These are phyloP conservation scores for Nakaseomyces delphensis DNA, from an alignment of 1,139 yeast species.

Conservation along the genomic window DNA sequence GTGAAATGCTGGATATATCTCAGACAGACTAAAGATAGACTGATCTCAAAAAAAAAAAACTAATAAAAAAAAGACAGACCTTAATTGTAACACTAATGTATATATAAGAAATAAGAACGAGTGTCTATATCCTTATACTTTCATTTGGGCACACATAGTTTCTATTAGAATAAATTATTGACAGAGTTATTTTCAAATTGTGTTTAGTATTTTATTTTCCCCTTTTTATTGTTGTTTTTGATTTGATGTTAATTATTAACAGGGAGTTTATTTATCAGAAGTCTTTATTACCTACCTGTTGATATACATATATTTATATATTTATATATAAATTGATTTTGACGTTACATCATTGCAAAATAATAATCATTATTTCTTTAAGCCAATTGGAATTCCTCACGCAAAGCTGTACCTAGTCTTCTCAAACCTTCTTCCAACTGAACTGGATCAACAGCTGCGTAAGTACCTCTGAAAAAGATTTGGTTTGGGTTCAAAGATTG, in stretches of 20 bases:
- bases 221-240: too few species aligned
- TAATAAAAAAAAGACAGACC: too few species aligned
- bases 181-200: too few species aligned
- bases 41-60: too few species aligned
- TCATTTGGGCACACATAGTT: too few species aligned
- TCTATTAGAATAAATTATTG: too few species aligned
- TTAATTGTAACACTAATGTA: neutral
- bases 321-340: neutral
- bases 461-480: constrained; percentile 56
- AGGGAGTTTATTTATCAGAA: neutral
- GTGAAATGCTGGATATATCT: constrained; percentile 53
- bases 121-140: neutral
- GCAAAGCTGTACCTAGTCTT: constrained; percentile 48
- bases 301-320: too few species aligned
- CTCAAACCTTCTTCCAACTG: constrained; percentile 44
- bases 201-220: too few species aligned
- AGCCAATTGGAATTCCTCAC: constrained; percentile 33
- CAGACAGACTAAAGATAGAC: constrained; percentile 11
- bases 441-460: constrained; percentile 61
- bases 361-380: neutral
- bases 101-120: neutral
- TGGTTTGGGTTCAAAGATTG: constrained; percentile 35
- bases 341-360: neutral
- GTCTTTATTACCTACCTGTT: too few species aligned
- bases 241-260: too few species aligned